Percentiles rank a stretch among this genome's conserved stretches.
phyloP scores from a whole-genome alignment of 1,284 basidiomycete genomes.

The Cutaneotrichosporon cavernicola region DNA sequence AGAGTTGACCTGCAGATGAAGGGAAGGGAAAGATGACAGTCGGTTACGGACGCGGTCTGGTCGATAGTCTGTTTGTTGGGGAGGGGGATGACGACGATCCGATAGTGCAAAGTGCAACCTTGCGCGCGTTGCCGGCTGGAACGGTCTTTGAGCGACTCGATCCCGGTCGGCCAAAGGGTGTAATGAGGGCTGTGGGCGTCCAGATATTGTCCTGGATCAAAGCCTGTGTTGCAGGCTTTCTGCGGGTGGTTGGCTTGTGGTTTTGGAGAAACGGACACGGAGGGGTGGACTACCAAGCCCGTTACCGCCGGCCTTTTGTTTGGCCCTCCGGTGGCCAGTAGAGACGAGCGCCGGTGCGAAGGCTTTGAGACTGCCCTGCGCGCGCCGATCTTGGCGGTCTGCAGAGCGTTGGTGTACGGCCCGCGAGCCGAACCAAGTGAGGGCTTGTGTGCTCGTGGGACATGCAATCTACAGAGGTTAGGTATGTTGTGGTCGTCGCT shows the following conservation, averaged over 20 bases:
- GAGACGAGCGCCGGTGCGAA: not conserved
- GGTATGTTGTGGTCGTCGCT: slow-evolving; percentile 9
- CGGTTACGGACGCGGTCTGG: not conserved
- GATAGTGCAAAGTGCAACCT: too few species aligned
- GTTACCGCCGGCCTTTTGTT: slow-evolving; percentile 8
- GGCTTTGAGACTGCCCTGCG: not conserved
- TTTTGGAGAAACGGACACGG: slow-evolving; percentile 5
- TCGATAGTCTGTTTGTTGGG: not conserved
- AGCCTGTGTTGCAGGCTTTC: slow-evolving; percentile 1
- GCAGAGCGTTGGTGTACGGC: not conserved
- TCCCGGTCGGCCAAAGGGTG: not conserved
- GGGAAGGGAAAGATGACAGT: not conserved
- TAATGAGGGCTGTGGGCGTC: not conserved
- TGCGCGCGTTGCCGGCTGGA: not conserved
- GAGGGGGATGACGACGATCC: not conserved
- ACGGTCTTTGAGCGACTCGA: not conserved
- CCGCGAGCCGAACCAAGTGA: not conserved
- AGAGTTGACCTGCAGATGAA: not conserved
- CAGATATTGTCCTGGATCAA: not conserved
- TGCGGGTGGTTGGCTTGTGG: not conserved
- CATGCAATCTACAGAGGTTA: slow-evolving; percentile 5
- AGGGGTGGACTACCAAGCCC: not conserved
- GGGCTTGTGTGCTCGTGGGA: not conserved
- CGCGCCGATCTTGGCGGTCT: not conserved
- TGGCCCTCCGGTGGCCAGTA: not conserved